Conservation (phyloP, 2,329 filamentous ascomycete species). For the Phaeosphaeriaceae sp. region DNA sequence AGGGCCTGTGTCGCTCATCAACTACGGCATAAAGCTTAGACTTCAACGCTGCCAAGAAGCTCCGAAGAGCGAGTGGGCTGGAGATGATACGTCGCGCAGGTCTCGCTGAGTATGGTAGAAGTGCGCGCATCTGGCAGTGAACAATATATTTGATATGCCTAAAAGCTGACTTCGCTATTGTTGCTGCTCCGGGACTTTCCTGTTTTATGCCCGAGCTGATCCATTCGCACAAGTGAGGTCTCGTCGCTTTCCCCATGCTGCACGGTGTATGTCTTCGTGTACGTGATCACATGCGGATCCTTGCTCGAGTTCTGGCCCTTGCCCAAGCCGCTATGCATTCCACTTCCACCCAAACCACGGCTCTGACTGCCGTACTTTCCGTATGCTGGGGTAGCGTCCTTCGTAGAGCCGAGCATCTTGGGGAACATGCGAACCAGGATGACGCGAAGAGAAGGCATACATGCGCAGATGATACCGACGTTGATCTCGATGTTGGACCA, state of each 20-base stretch:
- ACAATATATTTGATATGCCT: slow-evolving; percentile 1
- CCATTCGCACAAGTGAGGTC: slow-evolving; percentile 15
- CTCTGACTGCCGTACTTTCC: slow-evolving; percentile 15
- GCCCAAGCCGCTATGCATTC: slow-evolving; percentile 5
- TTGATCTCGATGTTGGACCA: slow-evolving; percentile 27
- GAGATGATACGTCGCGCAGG: background rate
- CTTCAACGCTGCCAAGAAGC: too few species aligned
- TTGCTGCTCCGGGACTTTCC: slow-evolving; percentile 15
- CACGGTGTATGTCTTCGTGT: slow-evolving; percentile 22
- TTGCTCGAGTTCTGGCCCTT: slow-evolving; percentile 7
- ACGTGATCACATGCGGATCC: slow-evolving; percentile 17
- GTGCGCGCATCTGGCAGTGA: background rate
- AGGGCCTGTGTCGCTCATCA: background rate
- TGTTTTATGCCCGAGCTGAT: slow-evolving; percentile 12
- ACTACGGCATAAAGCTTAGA: too few species aligned
- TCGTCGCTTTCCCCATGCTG: slow-evolving; percentile 20
- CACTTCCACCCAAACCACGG: slow-evolving; percentile 31
- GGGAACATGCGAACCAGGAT: slow-evolving; percentile 44
- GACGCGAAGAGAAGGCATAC: slow-evolving; percentile 49
- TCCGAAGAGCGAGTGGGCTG: too few species aligned
- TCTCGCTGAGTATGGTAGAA: background rate
- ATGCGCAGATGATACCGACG: slow-evolving; percentile 49
- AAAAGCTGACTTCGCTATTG: slow-evolving; percentile 18
- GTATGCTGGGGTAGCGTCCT: slow-evolving; percentile 8
- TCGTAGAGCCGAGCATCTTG: slow-evolving; percentile 38